These are phyloP conservation scores for Leishmania tropica DNA, from an alignment of 208 protist genomes.

Conservation along the genomic window DNA sequence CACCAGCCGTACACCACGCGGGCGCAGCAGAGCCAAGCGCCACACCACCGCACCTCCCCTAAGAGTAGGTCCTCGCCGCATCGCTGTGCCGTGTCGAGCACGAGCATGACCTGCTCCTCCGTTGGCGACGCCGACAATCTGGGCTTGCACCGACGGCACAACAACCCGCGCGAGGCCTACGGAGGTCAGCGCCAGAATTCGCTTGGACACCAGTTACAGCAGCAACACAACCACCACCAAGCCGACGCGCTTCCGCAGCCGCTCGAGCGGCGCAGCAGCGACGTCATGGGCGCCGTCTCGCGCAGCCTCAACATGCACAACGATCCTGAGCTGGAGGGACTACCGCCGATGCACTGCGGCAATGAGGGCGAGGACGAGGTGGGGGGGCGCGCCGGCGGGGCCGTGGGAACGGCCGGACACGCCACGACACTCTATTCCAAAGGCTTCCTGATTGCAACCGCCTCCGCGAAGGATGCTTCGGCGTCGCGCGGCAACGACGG, in stretches of 20 bases:
- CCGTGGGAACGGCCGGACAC: neutral
- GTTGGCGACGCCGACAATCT: slow-evolving; percentile 6
- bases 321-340: slow-evolving; percentile 38
- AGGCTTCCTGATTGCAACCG: slow-evolving; percentile 24
- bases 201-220: slow-evolving; percentile 1
- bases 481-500: neutral
- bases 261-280: slow-evolving; percentile 13
- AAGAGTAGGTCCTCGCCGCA: neutral
- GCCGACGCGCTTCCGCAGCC: neutral
- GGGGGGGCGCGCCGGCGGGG: neutral
- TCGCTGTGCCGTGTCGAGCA: slow-evolving; percentile 11
- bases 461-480: slow-evolving; percentile 3
- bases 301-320: slow-evolving; percentile 34
- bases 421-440: slow-evolving; percentile 25
- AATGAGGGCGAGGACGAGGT: slow-evolving; percentile 3
- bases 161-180: neutral
- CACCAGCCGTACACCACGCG: neutral
- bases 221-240: neutral
- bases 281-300: slow-evolving; percentile 31
- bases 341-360: slow-evolving; percentile 22
- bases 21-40: slow-evolving; percentile 5
- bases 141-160: neutral
- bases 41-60: neutral
- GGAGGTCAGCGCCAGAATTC: neutral
- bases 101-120: slow-evolving; percentile 27